Evolutionary conservation across 495 filamentous ascomycete species (phyloP), one percentile per base, ranked within the genome.

Genomic region (Aspergillus sclerotiicarbonarius): DNA sequence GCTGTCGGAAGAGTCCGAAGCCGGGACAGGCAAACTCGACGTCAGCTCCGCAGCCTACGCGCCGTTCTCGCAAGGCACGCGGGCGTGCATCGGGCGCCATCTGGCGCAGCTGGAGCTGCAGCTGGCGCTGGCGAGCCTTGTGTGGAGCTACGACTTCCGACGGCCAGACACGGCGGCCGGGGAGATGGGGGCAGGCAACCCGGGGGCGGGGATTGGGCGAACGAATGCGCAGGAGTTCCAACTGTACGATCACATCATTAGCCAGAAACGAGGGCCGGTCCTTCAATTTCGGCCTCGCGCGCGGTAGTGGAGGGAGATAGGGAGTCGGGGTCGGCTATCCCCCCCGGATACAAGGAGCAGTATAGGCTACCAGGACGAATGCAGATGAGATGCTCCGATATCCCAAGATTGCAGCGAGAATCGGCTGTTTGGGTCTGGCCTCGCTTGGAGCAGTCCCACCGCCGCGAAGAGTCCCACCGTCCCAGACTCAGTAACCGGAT

Each of bases 61-160:
- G 8, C 47, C 47, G 8, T 50, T 50, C 47, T 50, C 39, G 15
- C 39, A 46, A 19, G 53, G 53, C 13, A 8, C 43, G 12, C 25
- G 53, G n/a, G 53, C 20, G 21, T 32, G 37, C 18, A 20, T 54
- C 9, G 53, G 53, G 53, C 53, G 20, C 6, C 53, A 33, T 12
- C 9, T 54, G 39, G 53, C 39, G n/a, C 53, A 54, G 43, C 31
- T 50, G 47, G 47, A 50, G 47, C 25, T 50, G 47, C 47, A 50
- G 25, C 31, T 50, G 19, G 47, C 47, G 7, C 47, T 50, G 19
- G 25, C 47, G 47, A 10, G 21, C 47, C 9, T 50, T 15, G 31
- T 50, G 25, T 39, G 31, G 30, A 35, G 33, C n/a, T 33, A 54
- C 29, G 46, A 37, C 54, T 44, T 49, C 19, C 43, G 44, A 21